phyloP scores from a whole-genome alignment of 306 rosid species.

The Malus fusca region DNA sequence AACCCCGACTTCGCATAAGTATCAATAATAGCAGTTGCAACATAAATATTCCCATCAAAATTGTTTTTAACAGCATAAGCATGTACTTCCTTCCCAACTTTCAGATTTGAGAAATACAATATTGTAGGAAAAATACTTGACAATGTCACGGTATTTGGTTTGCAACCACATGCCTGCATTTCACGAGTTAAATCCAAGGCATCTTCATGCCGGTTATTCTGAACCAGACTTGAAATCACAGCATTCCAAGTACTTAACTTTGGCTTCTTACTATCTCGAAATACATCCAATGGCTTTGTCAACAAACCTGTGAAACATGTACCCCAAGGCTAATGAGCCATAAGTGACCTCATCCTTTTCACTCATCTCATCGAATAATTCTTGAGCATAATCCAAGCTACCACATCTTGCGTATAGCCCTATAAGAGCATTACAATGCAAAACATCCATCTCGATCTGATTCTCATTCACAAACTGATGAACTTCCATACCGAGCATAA shows the following conservation, averaged over 20 bases:
- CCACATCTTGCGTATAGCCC: slow-evolving; percentile 82
- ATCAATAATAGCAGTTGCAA: slow-evolving; percentile 68
- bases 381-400: slow-evolving; percentile 61
- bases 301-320: slow-evolving; percentile 64
- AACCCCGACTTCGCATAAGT: slow-evolving; percentile 68
- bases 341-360: slow-evolving; percentile 67
- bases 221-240: slow-evolving; percentile 70
- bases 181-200: slow-evolving; percentile 42
- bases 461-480: slow-evolving; percentile 40
- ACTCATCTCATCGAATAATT: slow-evolving; percentile 56
- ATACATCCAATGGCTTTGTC: slow-evolving; percentile 47
- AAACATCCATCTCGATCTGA: slow-evolving; percentile 41
- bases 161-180: slow-evolving; percentile 51
- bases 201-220: slow-evolving; percentile 43
- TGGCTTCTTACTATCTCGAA: slow-evolving; percentile 34
- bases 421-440: slow-evolving; percentile 60
- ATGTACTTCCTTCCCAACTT: slow-evolving; percentile 73
- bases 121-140: slow-evolving; percentile 62
- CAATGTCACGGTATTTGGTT: slow-evolving; percentile 62
- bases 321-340: slow-evolving; percentile 61
- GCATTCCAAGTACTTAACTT: slow-evolving; percentile 68
- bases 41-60: slow-evolving; percentile 46
- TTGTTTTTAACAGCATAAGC: slow-evolving; percentile 54
- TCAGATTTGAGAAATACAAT: slow-evolving; percentile 46
- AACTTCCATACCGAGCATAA: slow-evolving; percentile 57